Percentiles rank a stretch among this genome's conserved stretches.
Conservation (phyloP, 1,284 basidiomycete genomes). For the Irpex lacteus region DNA sequence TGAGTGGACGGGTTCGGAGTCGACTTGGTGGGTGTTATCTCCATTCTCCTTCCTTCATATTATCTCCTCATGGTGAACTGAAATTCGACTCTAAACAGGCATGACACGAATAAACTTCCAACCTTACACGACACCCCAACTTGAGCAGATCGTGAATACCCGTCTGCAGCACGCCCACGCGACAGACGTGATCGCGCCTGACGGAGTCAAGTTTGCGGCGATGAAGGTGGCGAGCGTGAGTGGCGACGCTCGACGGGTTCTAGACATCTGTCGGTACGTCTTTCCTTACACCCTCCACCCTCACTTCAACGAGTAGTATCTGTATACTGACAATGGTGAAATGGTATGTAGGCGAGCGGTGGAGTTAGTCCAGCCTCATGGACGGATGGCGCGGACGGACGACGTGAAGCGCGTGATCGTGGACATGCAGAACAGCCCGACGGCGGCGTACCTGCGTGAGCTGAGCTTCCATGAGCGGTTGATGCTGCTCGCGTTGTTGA, state of each 20-base stretch:
- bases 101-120: conserved; percentile 95
- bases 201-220: conserved; percentile 87
- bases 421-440: conserved; percentile 90
- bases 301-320: too few species aligned
- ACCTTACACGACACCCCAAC: conserved; percentile 81
- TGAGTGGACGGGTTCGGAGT: conserved; percentile 90
- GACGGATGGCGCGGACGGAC: conserved; percentile 59
- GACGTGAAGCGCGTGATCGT: conserved; percentile 85
- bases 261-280: conserved; percentile 85
- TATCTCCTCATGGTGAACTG: too few species aligned
- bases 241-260: conserved; percentile 90
- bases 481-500: conserved; percentile 85
- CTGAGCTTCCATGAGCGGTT: conserved; percentile 86
- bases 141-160: conserved; percentile 85
- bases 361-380: conserved; percentile 63
- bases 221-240: conserved; percentile 92
- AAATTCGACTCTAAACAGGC: too few species aligned
- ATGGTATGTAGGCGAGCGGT: conserved; percentile 65
- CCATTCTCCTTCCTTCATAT: too few species aligned
- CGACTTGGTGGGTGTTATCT: conserved; percentile 66
- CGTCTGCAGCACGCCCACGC: conserved; percentile 65
- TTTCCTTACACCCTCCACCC: too few species aligned
- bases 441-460: conserved; percentile 76
- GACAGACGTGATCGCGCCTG: conserved; percentile 63
- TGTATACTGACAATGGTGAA: too few species aligned